Evolutionary conservation across 2,329 filamentous ascomycete species (phyloP).

Genomic region (Fusarium domesticum): DNA sequence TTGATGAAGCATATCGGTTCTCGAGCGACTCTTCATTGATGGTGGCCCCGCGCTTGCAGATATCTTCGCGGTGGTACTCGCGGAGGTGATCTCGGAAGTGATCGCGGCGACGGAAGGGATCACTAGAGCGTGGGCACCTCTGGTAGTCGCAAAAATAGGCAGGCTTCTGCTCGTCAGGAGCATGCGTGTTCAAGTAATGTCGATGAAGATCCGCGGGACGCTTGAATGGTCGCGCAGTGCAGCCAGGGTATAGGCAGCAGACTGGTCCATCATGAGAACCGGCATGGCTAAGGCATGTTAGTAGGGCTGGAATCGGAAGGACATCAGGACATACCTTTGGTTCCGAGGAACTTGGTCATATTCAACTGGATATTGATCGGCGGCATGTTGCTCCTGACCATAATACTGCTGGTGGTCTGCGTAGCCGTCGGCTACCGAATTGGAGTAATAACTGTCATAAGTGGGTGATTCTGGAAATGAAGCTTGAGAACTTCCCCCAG

Average conservation of each 20-base stretch:
- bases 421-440: conserved; percentile 10
- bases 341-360: conserved; percentile 7
- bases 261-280: conserved; percentile 35
- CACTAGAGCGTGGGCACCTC: conserved; percentile 42
- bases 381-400: conserved; percentile 10
- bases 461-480: conserved; percentile 31
- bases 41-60: conserved; percentile 44
- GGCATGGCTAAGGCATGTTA: conserved; percentile 8
- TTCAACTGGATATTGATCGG: conserved; percentile 1
- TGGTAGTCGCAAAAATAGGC: conserved; percentile 52
- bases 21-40: conserved; percentile 39
- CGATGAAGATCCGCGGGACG: conserved; percentile 54
- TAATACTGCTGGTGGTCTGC: conserved; percentile 10
- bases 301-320: neutral
- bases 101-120: conserved; percentile 53
- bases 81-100: conserved; percentile 57
- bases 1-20: conserved; percentile 36
- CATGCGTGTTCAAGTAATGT: conserved; percentile 51
- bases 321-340: conserved; percentile 14
- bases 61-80: conserved; percentile 54
- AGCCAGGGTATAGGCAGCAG: conserved; percentile 40
- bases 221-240: conserved; percentile 46
- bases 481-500: conserved; percentile 29
- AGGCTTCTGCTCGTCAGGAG: conserved; percentile 39
- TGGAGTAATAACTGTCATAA: conserved; percentile 16